Percentiles rank a stretch among this genome's conserved stretches.
Conservation (phyloP, 2,329 filamentous ascomycete genomes). For the Periconia digitata region DNA sequence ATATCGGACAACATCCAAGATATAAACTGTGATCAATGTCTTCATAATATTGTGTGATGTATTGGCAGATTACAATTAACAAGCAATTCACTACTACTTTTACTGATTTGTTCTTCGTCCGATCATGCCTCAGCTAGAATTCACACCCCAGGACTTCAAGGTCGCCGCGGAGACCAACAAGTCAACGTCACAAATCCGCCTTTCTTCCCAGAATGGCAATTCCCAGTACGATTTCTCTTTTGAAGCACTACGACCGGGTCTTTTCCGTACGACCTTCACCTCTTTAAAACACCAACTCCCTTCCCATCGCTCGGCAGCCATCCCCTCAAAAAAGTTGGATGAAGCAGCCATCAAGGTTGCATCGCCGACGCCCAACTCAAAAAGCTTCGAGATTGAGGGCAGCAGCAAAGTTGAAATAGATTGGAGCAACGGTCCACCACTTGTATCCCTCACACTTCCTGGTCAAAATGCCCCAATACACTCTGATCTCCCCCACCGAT, state of each 20-base stretch:
- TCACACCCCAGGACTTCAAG: constrained; percentile 43
- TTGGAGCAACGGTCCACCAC: constrained; percentile 60
- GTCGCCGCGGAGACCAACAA: constrained; percentile 22
- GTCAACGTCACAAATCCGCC: constrained; percentile 4
- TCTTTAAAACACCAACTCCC: constrained; percentile 64
- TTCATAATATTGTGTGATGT: neutral
- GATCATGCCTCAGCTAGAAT: constrained; percentile 55
- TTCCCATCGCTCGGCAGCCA: constrained; percentile 62
- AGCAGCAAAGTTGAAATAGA: constrained; percentile 59
- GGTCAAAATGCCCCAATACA: constrained; percentile 58
- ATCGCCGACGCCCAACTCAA: constrained; percentile 36
- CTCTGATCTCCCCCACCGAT: constrained; percentile 64
- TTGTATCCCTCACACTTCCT: constrained; percentile 56
- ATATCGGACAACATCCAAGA: neutral
- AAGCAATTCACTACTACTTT: neutral
- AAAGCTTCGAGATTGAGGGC: constrained; percentile 51
- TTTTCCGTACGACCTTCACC: constrained; percentile 70
- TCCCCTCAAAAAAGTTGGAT: constrained; percentile 45
- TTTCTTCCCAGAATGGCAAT: neutral
- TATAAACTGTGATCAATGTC: neutral
- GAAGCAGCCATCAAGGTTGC: constrained; percentile 30
- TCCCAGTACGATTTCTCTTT: constrained; percentile 60
- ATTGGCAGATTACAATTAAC: neutral
- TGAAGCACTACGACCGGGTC: constrained; percentile 61
- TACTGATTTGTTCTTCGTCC: neutral